These are phyloP conservation scores for Moniliophthora roreri DNA, from an alignment of 1,284 basidiomycete species.

Conservation along the genomic window DNA sequence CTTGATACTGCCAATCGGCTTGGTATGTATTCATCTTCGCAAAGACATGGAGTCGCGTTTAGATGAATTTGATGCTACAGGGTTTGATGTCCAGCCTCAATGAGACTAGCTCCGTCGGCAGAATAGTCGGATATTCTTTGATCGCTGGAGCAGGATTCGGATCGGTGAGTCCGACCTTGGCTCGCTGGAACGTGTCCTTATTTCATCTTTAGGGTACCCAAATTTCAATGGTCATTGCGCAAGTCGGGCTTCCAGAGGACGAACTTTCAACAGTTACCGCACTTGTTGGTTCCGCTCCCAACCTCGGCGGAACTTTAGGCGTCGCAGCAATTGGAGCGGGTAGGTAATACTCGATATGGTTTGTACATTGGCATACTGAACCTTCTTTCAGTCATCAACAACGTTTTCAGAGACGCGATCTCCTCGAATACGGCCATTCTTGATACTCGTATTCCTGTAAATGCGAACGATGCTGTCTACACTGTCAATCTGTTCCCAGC, in stretches of 20 bases:
- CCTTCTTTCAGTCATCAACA: slow-evolving; percentile 15
- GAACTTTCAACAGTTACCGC: slow-evolving; percentile 33
- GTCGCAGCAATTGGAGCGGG: slow-evolving; percentile 32
- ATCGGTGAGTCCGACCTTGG: slow-evolving; percentile 17
- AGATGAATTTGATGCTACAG: background rate
- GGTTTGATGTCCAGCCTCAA: slow-evolving; percentile 5
- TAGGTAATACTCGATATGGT: slow-evolving; percentile 13
- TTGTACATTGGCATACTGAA: background rate
- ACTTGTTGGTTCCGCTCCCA: slow-evolving; percentile 27
- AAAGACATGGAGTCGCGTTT: background rate
- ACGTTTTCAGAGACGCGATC: slow-evolving; percentile 10
- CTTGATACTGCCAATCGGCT: slow-evolving; percentile 24
- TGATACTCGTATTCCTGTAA: background rate
- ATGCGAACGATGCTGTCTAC: slow-evolving; percentile 12
- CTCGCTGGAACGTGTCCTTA: background rate
- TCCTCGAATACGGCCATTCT: slow-evolving; percentile 1
- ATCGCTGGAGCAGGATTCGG: slow-evolving; percentile 30
- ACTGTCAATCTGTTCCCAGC: slow-evolving; percentile 8
- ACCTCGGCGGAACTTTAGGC: slow-evolving; percentile 31
- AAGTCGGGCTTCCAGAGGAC: slow-evolving; percentile 27
- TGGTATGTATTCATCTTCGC: slow-evolving; percentile 16
- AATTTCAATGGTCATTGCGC: slow-evolving; percentile 28
- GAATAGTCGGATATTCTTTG: slow-evolving; percentile 29
- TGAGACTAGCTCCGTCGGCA: slow-evolving; percentile 7
- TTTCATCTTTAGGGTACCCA: slow-evolving; percentile 25